A percentile compares a stretch with the other conserved stretches of the same genome.
Conservation (phyloP, 257 asterid species). For the Solanum pennellii region DNA sequence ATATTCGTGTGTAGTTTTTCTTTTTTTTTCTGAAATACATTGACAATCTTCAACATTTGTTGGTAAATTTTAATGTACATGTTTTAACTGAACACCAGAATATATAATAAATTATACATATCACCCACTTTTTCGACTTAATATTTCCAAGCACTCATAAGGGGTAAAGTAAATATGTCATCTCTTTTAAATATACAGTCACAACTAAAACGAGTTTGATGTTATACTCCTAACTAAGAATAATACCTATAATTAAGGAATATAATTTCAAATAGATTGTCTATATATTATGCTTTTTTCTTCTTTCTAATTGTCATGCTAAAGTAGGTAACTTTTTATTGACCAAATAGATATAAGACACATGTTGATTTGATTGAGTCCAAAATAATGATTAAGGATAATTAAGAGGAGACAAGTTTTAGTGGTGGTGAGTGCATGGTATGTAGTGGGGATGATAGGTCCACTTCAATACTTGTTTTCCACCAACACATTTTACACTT, state of each 20-base stretch:
- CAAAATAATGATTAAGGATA: not conserved
- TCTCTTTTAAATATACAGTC: not conserved
- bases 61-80: not conserved
- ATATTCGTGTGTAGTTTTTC: not conserved
- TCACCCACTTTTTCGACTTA: not conserved
- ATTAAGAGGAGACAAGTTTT: not conserved
- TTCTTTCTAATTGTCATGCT: not conserved
- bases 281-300: not conserved
- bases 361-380: not conserved
- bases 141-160: not conserved
- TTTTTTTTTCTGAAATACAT: not conserved
- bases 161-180: not conserved
- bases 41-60: not conserved
- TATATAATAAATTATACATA: not conserved
- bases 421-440: not conserved
- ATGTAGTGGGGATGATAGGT: not conserved
- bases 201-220: rapidly evolving
- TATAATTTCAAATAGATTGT: not conserved
- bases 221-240: not conserved
- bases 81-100: not conserved
- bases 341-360: not conserved
- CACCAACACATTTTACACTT: not conserved
- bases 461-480: not conserved
- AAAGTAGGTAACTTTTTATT: not conserved
- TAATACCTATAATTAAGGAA: not conserved